phyloP scores from a whole-genome alignment of 768 basidiomycete species.

The Lactarius tabidus region DNA sequence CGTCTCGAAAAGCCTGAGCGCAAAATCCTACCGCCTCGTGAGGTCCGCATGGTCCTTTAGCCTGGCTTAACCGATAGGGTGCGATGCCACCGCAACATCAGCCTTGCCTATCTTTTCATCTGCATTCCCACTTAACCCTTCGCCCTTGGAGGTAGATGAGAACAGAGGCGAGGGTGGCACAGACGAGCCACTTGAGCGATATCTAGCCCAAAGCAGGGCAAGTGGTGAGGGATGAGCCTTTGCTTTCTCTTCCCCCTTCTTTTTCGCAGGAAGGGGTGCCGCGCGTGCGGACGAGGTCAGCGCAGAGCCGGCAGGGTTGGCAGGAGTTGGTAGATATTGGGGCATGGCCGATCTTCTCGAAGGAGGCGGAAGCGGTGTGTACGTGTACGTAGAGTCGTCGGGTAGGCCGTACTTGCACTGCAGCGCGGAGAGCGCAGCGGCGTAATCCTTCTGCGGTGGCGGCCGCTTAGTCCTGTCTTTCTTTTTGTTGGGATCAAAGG shows the following conservation, averaged over 20 bases:
- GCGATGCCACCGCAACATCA: background rate
- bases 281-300: background rate
- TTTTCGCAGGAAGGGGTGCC: background rate
- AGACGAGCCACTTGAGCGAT: background rate
- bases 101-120: background rate
- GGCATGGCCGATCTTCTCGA: background rate
- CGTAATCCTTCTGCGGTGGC: constrained; percentile 9
- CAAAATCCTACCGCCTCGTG: background rate
- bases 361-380: background rate
- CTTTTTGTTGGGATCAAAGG: constrained; percentile 2
- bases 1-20: background rate
- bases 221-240: background rate
- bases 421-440: background rate
- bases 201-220: background rate
- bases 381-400: background rate
- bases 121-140: background rate
- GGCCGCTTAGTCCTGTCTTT: background rate
- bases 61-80: background rate
- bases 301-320: background rate
- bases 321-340: background rate
- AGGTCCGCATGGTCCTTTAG: no score
- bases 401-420: constrained; percentile 9
- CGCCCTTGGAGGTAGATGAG: background rate
- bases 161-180: background rate
- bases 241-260: background rate